A percentile compares a stretch with the other conserved stretches of the same genome.
phyloP scores from a whole-genome alignment of 2,329 filamentous ascomycete genomes.

The Colletotrichum musicola region DNA sequence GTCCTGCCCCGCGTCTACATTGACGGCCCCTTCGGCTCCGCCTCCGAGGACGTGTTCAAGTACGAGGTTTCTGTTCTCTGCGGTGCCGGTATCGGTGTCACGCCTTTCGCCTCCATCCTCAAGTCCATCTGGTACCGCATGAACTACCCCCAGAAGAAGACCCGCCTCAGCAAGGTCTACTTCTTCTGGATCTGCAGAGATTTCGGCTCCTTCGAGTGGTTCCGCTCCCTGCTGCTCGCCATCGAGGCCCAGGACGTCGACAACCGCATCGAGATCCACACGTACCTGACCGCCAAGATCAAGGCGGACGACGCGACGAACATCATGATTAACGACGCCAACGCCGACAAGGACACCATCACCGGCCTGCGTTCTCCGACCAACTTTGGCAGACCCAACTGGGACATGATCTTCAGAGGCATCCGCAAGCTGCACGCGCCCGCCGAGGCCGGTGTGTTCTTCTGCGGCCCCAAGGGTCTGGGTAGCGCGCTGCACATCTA shows the following conservation, averaged over 20 bases:
- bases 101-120: slow-evolving; percentile 87
- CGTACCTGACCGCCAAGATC: slow-evolving; percentile 88
- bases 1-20: slow-evolving; percentile 85
- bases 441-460: slow-evolving; percentile 83
- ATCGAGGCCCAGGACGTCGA: slow-evolving; percentile 89
- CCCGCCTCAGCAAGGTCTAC: slow-evolving; percentile 85
- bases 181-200: slow-evolving; percentile 95
- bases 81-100: slow-evolving; percentile 86
- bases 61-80: slow-evolving; percentile 85
- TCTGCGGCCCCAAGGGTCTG: slow-evolving; percentile 85
- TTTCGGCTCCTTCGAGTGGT: slow-evolving; percentile 92
- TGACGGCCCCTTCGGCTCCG: slow-evolving; percentile 87
- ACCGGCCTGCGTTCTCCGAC: slow-evolving; percentile 85
- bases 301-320: slow-evolving; percentile 88
- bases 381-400: slow-evolving; percentile 88
- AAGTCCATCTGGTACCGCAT: slow-evolving; percentile 96
- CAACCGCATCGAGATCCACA: slow-evolving; percentile 89
- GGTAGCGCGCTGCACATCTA: slow-evolving; percentile 83
- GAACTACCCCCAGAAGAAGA: slow-evolving; percentile 87
- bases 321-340: slow-evolving; percentile 93
- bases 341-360: slow-evolving; percentile 86
- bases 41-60: slow-evolving; percentile 91
- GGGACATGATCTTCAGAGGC: slow-evolving; percentile 90
- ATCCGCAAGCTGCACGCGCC: slow-evolving; percentile 83
- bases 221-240: slow-evolving; percentile 83